These are phyloP conservation scores for Sclerotiophoma versabilis DNA, from an alignment of 2,329 filamentous ascomycete species.

Conservation along the genomic window DNA sequence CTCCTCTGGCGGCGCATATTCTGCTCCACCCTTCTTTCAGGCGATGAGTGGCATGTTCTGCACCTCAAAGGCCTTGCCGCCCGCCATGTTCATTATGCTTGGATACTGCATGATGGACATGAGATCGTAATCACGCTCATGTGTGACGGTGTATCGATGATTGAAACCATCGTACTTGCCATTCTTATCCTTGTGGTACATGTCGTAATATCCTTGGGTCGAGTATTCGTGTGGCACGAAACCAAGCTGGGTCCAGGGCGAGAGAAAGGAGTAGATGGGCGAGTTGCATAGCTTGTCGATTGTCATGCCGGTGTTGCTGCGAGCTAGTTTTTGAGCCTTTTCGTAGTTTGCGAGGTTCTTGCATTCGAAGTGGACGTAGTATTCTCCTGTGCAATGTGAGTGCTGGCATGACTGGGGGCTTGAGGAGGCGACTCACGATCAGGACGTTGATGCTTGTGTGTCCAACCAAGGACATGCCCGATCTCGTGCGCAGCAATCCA, in stretches of 20 bases:
- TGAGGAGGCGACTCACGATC: background rate
- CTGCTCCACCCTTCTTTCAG: background rate
- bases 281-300: background rate
- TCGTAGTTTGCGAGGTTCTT: slow-evolving; percentile 1
- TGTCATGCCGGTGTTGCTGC: background rate
- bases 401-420: background rate
- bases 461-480: slow-evolving; percentile 11
- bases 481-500: slow-evolving; percentile 13
- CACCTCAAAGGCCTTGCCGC: background rate
- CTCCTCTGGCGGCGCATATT: background rate
- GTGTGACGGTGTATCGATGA: background rate
- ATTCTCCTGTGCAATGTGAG: background rate
- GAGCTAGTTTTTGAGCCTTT: background rate
- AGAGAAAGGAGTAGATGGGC: background rate
- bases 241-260: background rate
- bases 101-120: slow-evolving; percentile 18
- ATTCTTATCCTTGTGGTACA: background rate
- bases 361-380: slow-evolving; percentile 6
- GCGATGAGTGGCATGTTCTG: background rate
- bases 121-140: background rate
- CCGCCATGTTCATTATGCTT: background rate
- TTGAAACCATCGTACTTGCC: background rate
- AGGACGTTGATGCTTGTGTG: slow-evolving; percentile 11
- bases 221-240: slow-evolving; percentile 1
- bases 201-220: background rate